phyloP scores from a whole-genome alignment of 257 asterid genomes.

The Lycium barbarum region DNA sequence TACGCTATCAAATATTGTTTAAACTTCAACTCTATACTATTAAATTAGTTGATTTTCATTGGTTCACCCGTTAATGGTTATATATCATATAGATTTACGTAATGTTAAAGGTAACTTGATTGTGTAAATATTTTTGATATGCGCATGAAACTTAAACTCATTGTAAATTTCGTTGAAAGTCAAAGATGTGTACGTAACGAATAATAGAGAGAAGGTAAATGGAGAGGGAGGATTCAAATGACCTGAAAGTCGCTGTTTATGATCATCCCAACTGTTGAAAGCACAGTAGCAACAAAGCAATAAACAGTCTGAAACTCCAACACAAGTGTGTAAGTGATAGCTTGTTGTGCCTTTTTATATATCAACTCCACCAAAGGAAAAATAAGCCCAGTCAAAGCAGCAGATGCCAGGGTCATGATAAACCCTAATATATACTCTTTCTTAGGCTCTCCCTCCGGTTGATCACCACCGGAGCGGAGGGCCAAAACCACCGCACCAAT shows the following conservation, averaged over 20 bases:
- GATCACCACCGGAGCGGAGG: conserved; percentile 27
- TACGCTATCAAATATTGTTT: background rate
- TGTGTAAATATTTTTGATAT: no score
- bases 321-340: background rate
- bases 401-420: conserved; percentile 6
- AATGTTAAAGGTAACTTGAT: no score
- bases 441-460: conserved; percentile 1
- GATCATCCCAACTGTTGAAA: conserved; percentile 40
- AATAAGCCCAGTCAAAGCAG: conserved; percentile 15
- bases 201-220: no score
- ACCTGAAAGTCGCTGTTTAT: conserved; percentile 40
- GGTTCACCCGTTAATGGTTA: no score
- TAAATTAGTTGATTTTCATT: no score
- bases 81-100: no score
- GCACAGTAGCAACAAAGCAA: background rate
- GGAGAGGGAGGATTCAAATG: no score
- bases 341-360: conserved; percentile 23
- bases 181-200: no score
- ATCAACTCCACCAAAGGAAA: conserved; percentile 32
- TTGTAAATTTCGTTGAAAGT: no score
- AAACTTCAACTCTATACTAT: no score
- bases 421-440: conserved; percentile 28
- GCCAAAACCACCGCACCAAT: conserved; percentile 30
- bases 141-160: no score
- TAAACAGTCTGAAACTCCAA: conserved; percentile 3